Conservation (phyloP, 225 moss, liverwort and hornwort species). For the Bryum argenteum region DNA sequence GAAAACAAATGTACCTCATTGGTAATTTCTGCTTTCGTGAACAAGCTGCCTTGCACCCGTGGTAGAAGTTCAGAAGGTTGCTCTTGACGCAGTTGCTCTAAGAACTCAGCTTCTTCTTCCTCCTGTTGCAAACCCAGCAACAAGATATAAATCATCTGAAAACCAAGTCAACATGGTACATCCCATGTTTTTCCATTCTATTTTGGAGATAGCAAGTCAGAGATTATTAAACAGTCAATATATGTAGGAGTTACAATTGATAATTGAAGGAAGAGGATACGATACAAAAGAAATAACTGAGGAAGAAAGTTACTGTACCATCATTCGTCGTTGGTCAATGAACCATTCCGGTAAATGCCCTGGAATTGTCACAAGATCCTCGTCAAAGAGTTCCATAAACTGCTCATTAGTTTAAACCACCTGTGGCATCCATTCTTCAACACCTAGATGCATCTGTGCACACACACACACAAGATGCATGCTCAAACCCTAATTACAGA, state of each 20-base stretch:
- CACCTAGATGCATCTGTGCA: conserved; percentile 83
- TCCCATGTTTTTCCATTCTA: conserved; percentile 3
- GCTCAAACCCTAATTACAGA: conserved; percentile 5
- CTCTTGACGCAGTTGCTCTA: conserved; percentile 49
- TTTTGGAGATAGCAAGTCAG: conserved; percentile 11
- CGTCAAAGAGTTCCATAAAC: conserved; percentile 99
- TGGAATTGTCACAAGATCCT: conserved; percentile 89
- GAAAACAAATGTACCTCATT: conserved; percentile 34
- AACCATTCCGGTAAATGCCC: conserved; percentile 87
- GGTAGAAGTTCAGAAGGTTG: conserved; percentile 33
- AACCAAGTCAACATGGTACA: not conserved
- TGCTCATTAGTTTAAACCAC: conserved; percentile 98
- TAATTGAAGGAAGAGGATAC: not conserved
- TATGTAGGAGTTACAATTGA: not conserved
- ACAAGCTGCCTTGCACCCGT: conserved; percentile 41
- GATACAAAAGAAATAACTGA: conserved; percentile 1
- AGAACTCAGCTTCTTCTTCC: conserved; percentile 63
- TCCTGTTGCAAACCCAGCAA: conserved; percentile 39
- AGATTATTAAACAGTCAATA: not conserved
- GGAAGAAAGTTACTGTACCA: conserved; percentile 51
- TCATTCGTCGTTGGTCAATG: conserved; percentile 95
- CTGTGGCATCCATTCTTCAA: conserved; percentile 85
- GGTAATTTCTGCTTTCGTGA: conserved; percentile 49
- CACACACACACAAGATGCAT: conserved; percentile 21
- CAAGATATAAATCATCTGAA: conserved; percentile 16